Evolutionary conservation across 2,329 filamentous ascomycete genomes (phyloP).

Genomic region (Didymosphaeria variabile): DNA sequence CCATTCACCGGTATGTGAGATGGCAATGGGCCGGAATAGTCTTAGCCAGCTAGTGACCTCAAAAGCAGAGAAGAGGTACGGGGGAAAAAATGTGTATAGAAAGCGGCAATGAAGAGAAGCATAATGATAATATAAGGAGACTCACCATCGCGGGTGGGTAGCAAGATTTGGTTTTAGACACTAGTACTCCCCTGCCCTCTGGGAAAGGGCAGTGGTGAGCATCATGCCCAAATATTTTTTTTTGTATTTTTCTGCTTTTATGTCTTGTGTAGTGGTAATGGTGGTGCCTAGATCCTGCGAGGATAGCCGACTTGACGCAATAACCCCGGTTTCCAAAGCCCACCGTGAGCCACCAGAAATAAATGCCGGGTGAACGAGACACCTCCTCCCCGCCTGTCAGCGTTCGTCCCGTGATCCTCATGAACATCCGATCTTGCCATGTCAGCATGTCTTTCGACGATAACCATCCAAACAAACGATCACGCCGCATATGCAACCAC

Average conservation of each 20-base stretch:
- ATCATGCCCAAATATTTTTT: slow-evolving; percentile 49
- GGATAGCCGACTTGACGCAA: slow-evolving; percentile 30
- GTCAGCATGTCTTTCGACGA: slow-evolving; percentile 24
- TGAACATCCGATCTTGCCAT: slow-evolving; percentile 15
- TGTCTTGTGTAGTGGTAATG: slow-evolving; percentile 29
- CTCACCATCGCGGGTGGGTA: slow-evolving; percentile 19
- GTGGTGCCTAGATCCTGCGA: slow-evolving; percentile 30
- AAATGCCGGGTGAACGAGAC: slow-evolving; percentile 25
- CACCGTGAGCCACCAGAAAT: slow-evolving; percentile 24
- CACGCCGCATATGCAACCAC: slow-evolving; percentile 12
- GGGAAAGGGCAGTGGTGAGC: slow-evolving; percentile 32
- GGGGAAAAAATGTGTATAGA: not conserved
- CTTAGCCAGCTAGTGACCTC: too few species aligned
- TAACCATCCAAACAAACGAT: slow-evolving; percentile 23
- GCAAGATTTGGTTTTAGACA: slow-evolving; percentile 32
- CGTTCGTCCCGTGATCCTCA: slow-evolving; percentile 21
- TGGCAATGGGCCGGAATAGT: too few species aligned
- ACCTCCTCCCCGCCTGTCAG: not conserved
- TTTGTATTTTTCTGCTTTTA: slow-evolving; percentile 27
- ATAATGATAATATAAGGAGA: not conserved
- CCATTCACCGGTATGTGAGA: too few species aligned
- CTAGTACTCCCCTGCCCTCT: slow-evolving; percentile 33
- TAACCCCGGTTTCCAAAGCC: slow-evolving; percentile 27
- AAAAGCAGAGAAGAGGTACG: too few species aligned
- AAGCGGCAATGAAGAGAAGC: not conserved